Conservation (phyloP, 1,284 basidiomycete genomes). For the Amylostereum chailletii region DNA sequence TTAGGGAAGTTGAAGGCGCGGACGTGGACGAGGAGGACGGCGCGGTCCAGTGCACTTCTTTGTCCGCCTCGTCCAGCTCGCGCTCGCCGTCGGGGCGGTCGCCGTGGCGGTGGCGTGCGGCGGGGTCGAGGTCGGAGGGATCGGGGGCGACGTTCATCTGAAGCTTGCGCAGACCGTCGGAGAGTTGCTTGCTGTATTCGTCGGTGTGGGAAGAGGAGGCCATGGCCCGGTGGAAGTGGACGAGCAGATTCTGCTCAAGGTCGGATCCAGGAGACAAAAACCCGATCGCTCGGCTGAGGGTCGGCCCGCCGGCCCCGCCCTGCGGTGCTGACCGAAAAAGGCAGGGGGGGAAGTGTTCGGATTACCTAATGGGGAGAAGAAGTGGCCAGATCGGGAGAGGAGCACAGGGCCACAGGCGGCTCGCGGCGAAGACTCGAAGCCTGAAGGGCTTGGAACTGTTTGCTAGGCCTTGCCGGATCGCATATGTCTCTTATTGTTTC, state of each 20-base stretch:
- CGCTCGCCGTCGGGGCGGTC: conserved; percentile 6
- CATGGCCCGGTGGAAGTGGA: neutral
- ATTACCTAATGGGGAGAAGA: no score
- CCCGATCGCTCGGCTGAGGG: no score
- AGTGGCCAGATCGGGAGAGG: no score
- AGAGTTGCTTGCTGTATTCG: conserved; percentile 16
- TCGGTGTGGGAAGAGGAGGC: conserved; percentile 13
- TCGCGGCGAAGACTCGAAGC: no score
- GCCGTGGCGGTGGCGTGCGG: neutral
- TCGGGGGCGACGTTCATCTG: conserved; percentile 11
- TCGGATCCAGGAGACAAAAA: no score
- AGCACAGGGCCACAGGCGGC: no score
- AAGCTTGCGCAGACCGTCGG: conserved; percentile 22
- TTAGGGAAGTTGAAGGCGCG: conserved; percentile 7
- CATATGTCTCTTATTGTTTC: neutral
- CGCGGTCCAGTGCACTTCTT: neutral
- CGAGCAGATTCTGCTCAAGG: neutral
- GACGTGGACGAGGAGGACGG: conserved; percentile 9
- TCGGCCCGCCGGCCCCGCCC: no score
- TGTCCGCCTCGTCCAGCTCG: conserved; percentile 9
- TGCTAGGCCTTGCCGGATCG: no score
- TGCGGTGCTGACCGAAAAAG: no score
- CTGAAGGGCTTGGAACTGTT: no score
- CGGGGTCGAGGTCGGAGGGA: conserved; percentile 3
- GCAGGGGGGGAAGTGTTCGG: no score